Conservation (phyloP, 202 grass and related monocot species). For the Carex sylvatica region DNA sequence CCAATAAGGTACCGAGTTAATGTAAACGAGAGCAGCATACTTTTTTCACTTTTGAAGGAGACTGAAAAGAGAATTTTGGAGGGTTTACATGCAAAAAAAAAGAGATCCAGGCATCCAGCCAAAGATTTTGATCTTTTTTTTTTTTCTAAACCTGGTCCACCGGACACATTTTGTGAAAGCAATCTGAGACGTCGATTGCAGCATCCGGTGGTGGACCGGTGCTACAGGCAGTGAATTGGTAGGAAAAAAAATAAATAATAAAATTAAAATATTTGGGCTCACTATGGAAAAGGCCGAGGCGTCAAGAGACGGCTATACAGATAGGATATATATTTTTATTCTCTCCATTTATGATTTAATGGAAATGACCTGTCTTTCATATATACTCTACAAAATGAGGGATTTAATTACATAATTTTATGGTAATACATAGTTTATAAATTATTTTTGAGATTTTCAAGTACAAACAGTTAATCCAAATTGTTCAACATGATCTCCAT, state of each 20-base stretch:
- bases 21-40: neutral
- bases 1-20: neutral
- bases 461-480: too few species aligned
- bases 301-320: neutral
- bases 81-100: neutral
- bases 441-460: too few species aligned
- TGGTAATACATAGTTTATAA: too few species aligned
- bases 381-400: neutral
- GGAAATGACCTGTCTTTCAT: neutral
- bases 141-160: neutral
- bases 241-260: neutral
- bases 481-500: too few species aligned
- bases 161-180: neutral
- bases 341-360: neutral
- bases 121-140: neutral
- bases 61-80: neutral
- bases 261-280: neutral
- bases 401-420: too few species aligned
- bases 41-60: neutral
- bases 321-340: neutral
- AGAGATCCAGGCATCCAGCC: neutral
- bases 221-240: neutral
- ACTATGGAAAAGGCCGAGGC: neutral
- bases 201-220: neutral
- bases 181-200: neutral